Conservation (phyloP, 352 stramenopile genomes). For the Chrysophaeum taylorii region DNA sequence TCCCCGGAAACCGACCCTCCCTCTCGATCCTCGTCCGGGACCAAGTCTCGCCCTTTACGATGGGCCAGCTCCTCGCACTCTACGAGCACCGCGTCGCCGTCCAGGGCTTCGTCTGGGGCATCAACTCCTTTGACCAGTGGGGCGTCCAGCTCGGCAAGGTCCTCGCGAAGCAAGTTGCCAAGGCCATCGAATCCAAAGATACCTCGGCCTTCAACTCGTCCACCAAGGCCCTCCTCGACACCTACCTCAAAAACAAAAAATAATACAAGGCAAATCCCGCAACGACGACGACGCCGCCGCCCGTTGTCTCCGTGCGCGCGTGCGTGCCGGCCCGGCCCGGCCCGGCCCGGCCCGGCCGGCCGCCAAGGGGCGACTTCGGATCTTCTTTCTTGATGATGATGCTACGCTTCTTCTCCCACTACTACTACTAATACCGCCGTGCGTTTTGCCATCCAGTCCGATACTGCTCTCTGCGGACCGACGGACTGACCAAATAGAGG, state of each 20-base stretch:
- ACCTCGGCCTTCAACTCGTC: conserved; percentile 87
- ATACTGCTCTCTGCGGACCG: too few relatives aligned
- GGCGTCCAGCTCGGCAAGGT: conserved; percentile 93
- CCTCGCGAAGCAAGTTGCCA: conserved; percentile 77
- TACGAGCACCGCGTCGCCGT: conserved; percentile 96
- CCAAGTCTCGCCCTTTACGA: conserved; percentile 83
- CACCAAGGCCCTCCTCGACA: conserved; percentile 75
- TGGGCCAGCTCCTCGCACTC: conserved; percentile 88
- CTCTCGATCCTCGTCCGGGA: conserved; percentile 76
- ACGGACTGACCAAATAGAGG: too few relatives aligned
- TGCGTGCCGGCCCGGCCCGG: too few relatives aligned
- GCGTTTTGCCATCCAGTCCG: too few relatives aligned
- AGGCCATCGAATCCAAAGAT: conserved; percentile 66
- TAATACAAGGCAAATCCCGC: too few relatives aligned
- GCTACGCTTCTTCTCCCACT: too few relatives aligned
- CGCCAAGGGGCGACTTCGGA: too few relatives aligned
- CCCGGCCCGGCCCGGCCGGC: too few relatives aligned
- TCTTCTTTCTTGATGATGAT: too few relatives aligned
- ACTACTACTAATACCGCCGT: too few relatives aligned
- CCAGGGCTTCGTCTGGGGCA: conserved; percentile 65
- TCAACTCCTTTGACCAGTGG: conserved; percentile 97
- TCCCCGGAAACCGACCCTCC: conserved; percentile 92
- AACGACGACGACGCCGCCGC: too few relatives aligned
- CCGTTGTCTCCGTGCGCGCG: too few relatives aligned
- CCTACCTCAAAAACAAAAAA: conserved; percentile 64